A percentile compares a stretch with the other conserved stretches of the same genome.
phyloP scores from a whole-genome alignment of 805 yeast species.

The Kregervanrija pseudodelftensis region DNA sequence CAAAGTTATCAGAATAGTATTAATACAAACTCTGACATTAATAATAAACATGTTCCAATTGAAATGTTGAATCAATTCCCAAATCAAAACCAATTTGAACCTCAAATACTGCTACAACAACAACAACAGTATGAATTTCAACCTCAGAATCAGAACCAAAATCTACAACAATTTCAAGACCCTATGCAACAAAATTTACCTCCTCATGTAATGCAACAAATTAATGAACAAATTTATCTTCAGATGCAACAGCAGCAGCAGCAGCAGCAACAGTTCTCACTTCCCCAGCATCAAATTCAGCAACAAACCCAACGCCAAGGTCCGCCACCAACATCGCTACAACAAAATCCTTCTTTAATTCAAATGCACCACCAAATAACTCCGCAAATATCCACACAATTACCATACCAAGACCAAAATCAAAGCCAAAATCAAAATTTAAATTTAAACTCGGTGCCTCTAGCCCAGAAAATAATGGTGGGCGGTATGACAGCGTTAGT shows the following conservation, averaged over 20 bases:
- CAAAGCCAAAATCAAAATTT: background rate
- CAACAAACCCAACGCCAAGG: background rate
- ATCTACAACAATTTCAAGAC: constrained; percentile 2
- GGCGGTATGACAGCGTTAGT: constrained; percentile 30
- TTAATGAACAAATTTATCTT: constrained; percentile 4
- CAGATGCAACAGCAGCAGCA: constrained; percentile 5
- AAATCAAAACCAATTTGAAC: background rate
- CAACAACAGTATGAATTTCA: too few relatives aligned
- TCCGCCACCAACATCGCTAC: background rate
- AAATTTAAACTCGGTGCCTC: background rate
- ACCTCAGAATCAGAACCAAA: constrained; percentile 1
- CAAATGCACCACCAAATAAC: constrained; percentile 2
- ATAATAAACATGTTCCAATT: constrained; percentile 1
- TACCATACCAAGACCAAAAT: background rate
- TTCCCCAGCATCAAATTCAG: constrained; percentile 1
- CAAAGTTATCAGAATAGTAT: constrained; percentile 3
- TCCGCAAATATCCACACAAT: background rate
- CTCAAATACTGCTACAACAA: background rate
- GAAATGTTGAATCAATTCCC: constrained; percentile 6
- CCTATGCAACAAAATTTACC: background rate
- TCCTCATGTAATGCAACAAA: constrained; percentile 1
- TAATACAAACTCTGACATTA: background rate
- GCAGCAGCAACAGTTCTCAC: constrained; percentile 1
- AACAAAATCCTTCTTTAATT: background rate
- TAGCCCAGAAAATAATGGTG: constrained; percentile 17